Base-by-base conservation (phyloP, 345 rosid species). In the Euphorbia peplus region DNA sequence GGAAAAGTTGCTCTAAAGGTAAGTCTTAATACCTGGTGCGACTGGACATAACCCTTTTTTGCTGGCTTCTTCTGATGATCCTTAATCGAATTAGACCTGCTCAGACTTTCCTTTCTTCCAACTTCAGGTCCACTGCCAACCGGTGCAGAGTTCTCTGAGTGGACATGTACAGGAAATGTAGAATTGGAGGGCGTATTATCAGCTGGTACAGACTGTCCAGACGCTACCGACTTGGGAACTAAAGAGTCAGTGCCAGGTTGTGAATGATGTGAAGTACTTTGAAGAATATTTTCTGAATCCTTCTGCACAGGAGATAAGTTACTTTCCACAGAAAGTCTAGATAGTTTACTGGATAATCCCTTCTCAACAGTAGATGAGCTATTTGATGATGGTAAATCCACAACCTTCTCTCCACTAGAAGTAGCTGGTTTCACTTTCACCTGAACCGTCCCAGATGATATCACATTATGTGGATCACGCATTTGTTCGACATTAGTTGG, bases 21-120 rank as follows among this genome's bases (percentile, higher is more conserved):
- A 69, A 24, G 63, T 16, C 5, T 53, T 24, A 53, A 37, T 79
- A 86, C 98, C 92, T 88, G 83, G 70, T 74, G 78, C 30, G 66
- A 75, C 57, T 72, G 83, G 41, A 64, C 30, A 66, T 69, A 64
- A 60, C 79, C 86, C 73, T 76, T 85, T 70, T 77, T 81, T 58
- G 72, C 74, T 32, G 51, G 42, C 73, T 76, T 78, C 76, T 78
- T 81, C 70, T 82, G 88, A 64, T 70, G 64, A 71, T 88, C 85
- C 73, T 87, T 83, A 4, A 77, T 79, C 66, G 90, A 82, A 72
- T 80, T 86, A 46, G 86, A 82, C 73, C 84, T 68, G 72, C 80
- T 73, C 77, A 83, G 64, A 65, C 48, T 65, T 60, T 81, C 84
- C 66, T 21, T 82, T 60, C 63, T 83, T 66, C 76, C 70, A 24